Conservation (phyloP, 2,329 filamentous ascomycete genomes). For the Lachnellula arida region DNA sequence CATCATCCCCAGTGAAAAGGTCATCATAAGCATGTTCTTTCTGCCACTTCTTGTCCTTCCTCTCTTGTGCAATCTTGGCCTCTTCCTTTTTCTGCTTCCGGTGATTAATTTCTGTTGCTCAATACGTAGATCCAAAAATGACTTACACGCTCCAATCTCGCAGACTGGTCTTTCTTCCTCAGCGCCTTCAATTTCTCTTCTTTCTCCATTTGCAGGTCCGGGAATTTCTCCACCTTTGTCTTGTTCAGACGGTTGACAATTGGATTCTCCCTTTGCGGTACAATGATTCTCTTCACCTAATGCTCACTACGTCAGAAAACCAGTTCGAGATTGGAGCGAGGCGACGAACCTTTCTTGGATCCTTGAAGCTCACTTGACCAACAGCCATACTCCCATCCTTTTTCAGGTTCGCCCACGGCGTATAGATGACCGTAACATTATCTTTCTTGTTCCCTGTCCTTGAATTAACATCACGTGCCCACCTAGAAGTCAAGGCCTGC, state of each 20-base stretch:
- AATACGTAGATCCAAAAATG: neutral
- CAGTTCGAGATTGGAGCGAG: neutral
- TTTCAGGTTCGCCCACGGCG: slow-evolving; percentile 92
- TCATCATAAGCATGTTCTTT: slow-evolving; percentile 99
- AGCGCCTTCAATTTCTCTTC: slow-evolving; percentile 70
- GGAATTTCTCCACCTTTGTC: slow-evolving; percentile 83
- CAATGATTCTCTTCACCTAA: slow-evolving; percentile 74
- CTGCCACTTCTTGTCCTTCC: slow-evolving; percentile 86
- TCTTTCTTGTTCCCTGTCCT: slow-evolving; percentile 90
- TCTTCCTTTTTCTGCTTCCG: slow-evolving; percentile 67
- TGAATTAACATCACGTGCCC: slow-evolving; percentile 13
- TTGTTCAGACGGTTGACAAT: slow-evolving; percentile 98
- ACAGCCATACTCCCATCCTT: slow-evolving; percentile 95
- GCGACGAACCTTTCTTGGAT: slow-evolving; percentile 59
- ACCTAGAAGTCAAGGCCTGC: slow-evolving; percentile 5
- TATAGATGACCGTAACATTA: slow-evolving; percentile 95
- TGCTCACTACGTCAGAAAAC: neutral
- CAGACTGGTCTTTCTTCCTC: slow-evolving; percentile 64
- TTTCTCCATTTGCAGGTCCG: slow-evolving; percentile 76
- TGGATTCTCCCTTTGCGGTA: slow-evolving; percentile 75
- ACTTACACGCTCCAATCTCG: slow-evolving; percentile 56
- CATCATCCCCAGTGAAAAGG: slow-evolving; percentile 76
- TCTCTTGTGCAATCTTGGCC: slow-evolving; percentile 66
- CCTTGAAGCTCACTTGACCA: slow-evolving; percentile 93
- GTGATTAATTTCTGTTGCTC: neutral